Evolutionary conservation across 352 stramenopile genomes (phyloP), one percentile per base, ranked within the genome.

Genomic region (Phytophthora pistaciae): DNA sequence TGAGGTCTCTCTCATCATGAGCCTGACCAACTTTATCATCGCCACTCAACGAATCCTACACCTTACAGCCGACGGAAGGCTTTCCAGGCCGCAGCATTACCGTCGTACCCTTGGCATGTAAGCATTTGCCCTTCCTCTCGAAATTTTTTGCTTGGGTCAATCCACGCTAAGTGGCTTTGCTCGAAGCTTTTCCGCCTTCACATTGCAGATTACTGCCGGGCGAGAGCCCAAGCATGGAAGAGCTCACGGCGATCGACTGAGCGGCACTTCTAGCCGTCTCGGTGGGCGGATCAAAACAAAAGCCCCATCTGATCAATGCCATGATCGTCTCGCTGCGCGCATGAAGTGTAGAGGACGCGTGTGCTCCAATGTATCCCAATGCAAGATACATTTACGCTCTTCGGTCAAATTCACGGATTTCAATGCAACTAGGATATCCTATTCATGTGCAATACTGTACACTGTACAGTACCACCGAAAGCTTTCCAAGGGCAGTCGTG

Each of bases 81-180:
- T 42, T 11, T 38, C 50, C 50, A 56, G 50, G 10, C 21, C 44
- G 18, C 16, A 14, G 16, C 44, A 52, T 52, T 6, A 29, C 20
- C 29, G 29, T 36, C 29, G 8, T 36, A 36, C 29, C 29, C 29
- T 36, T 36, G 29, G 29, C 29, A 49, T 11, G 42, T 44, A 44
- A 44, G 38, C 38, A 11, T n/a, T 25, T 54, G 48, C 3, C 27
- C 20, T 36, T 56, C 49, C 23, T 36, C 20, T 56, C 11, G 49
- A 56, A 48, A 56, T 46, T 64, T 56, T 56, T 48, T 46, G 42
- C 27, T 57, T 54, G 56, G 58, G 65, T 54, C 48, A 58, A 25
- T 21, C 48, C 27, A 55, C 57, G 65, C 57, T 56, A 61, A 72
- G 57, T 72, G 58, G 57, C 49, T 72, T 66, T 72, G 38, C 48